phyloP scores from a whole-genome alignment of 768 basidiomycete species.

The Xerocomus spinulosus region DNA sequence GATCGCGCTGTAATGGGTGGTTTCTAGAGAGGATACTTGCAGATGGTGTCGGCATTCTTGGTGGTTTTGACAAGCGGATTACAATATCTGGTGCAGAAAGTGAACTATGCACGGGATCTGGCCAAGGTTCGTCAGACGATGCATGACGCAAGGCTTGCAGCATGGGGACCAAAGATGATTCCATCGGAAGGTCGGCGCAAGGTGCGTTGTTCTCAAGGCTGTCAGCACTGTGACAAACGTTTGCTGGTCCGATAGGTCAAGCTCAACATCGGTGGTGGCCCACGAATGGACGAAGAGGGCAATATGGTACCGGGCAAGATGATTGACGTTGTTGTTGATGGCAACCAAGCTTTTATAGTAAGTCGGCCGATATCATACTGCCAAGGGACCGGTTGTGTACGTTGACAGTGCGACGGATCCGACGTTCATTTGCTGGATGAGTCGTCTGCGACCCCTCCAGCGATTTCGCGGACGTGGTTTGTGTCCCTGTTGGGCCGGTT shows the following conservation, averaged over 20 bases:
- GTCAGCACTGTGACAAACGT: constrained; percentile 4
- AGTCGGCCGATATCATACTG: constrained; percentile 30
- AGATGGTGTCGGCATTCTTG: constrained; percentile 79
- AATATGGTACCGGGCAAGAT: constrained; percentile 44
- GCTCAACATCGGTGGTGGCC: constrained; percentile 57
- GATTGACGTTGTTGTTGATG: constrained; percentile 82
- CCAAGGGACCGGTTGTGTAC: constrained; percentile 5
- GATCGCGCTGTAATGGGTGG: constrained; percentile 1
- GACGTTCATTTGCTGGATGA: constrained; percentile 57
- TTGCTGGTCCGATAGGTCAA: constrained; percentile 50
- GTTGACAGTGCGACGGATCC: constrained; percentile 52
- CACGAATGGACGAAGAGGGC: constrained; percentile 53
- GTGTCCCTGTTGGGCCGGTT: constrained; percentile 37
- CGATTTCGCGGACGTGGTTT: constrained; percentile 68
- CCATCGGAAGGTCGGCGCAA: constrained; percentile 64
- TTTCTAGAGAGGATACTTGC: constrained; percentile 6
- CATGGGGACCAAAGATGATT: constrained; percentile 78
- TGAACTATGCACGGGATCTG: constrained; percentile 75
- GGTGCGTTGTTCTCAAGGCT: constrained; percentile 36
- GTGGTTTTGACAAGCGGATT: constrained; percentile 68
- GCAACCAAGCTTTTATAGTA: constrained; percentile 70
- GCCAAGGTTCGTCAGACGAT: constrained; percentile 60
- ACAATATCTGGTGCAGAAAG: constrained; percentile 74
- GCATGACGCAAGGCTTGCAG: constrained; percentile 58
- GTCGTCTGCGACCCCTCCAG: constrained; percentile 53